A percentile compares a stretch with the other conserved stretches of the same genome.
phyloP scores from a whole-genome alignment of 805 yeast genomes.

The Yamadazyma takamatsuzukensis region DNA sequence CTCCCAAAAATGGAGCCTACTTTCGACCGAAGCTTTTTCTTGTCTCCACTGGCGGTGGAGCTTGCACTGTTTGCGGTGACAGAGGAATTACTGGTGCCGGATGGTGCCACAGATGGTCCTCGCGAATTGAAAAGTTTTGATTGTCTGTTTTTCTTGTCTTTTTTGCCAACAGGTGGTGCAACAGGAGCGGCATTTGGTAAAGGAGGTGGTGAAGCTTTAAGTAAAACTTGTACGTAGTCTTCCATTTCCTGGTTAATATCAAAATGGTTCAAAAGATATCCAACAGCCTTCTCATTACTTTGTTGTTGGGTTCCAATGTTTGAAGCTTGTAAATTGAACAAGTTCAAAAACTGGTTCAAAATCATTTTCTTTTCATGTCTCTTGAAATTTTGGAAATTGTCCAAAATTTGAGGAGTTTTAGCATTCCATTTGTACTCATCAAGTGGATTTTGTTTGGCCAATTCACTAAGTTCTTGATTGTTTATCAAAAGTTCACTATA shows the following conservation, averaged over 20 bases:
- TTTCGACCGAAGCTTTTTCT: constrained; percentile 51
- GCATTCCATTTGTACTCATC: constrained; percentile 67
- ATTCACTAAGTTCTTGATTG: constrained; percentile 41
- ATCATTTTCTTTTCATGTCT: constrained; percentile 50
- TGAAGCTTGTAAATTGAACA: constrained; percentile 40
- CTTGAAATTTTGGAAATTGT: constrained; percentile 72
- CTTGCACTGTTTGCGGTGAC: constrained; percentile 2
- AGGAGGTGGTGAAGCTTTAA: constrained; percentile 20
- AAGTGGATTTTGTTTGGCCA: constrained; percentile 15
- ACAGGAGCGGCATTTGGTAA: constrained; percentile 1
- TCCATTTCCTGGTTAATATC: constrained; percentile 37
- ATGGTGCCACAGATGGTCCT: constrained; percentile 3
- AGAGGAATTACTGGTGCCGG: constrained; percentile 1
- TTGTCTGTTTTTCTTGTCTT: not conserved
- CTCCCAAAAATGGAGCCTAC: constrained; percentile 76
- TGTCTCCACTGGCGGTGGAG: constrained; percentile 9
- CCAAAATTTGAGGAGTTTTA: constrained; percentile 74
- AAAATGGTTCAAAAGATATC: constrained; percentile 52
- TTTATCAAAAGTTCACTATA: constrained; percentile 54
- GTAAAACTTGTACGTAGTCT: constrained; percentile 30
- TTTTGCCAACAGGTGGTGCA: not conserved
- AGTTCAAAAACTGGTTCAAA: constrained; percentile 62
- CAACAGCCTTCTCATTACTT: constrained; percentile 60
- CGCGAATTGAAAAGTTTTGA: constrained; percentile 1
- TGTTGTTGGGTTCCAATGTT: constrained; percentile 20